Conservation (phyloP, 2,329 filamentous ascomycete species). For the Sclerotinia nivalis region DNA sequence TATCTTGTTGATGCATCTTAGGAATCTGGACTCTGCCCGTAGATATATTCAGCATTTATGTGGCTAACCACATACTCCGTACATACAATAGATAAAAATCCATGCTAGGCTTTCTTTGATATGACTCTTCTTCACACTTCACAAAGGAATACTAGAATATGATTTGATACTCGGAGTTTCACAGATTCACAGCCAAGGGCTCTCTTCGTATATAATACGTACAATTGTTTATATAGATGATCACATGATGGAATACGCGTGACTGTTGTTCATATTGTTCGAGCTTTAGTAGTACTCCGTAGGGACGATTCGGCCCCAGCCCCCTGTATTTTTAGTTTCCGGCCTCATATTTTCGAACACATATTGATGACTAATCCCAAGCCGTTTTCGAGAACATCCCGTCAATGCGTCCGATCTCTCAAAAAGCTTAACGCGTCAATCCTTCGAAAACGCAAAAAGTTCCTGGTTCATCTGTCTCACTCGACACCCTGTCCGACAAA, state of each 20-base stretch:
- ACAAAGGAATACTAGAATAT: not conserved
- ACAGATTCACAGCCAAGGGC: not conserved
- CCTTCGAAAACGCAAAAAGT: not conserved
- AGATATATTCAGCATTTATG: not conserved
- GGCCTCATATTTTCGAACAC: not conserved
- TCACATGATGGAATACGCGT: slow-evolving; percentile 6
- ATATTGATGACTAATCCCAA: slow-evolving; percentile 4
- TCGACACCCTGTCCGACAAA: slow-evolving; percentile 13
- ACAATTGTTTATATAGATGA: not conserved
- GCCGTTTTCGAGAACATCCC: not conserved
- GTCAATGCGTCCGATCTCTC: slow-evolving; percentile 8
- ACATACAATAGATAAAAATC: not conserved
- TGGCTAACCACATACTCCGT: not conserved
- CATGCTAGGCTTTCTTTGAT: not conserved
- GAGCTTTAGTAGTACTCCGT: not conserved
- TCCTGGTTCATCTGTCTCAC: slow-evolving; percentile 5
- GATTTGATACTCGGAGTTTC: not conserved
- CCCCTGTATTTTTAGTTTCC: not conserved
- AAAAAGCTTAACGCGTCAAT: slow-evolving; percentile 15
- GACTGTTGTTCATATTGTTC: not conserved
- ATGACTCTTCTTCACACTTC: slow-evolving; percentile 6
- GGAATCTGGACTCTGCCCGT: not conserved
- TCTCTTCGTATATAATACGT: not conserved
- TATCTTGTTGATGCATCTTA: not conserved
- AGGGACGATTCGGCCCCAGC: not conserved